Evolutionary conservation across 75 land plant species (phyloP).

Genomic region (Sequoia sempervirens): DNA sequence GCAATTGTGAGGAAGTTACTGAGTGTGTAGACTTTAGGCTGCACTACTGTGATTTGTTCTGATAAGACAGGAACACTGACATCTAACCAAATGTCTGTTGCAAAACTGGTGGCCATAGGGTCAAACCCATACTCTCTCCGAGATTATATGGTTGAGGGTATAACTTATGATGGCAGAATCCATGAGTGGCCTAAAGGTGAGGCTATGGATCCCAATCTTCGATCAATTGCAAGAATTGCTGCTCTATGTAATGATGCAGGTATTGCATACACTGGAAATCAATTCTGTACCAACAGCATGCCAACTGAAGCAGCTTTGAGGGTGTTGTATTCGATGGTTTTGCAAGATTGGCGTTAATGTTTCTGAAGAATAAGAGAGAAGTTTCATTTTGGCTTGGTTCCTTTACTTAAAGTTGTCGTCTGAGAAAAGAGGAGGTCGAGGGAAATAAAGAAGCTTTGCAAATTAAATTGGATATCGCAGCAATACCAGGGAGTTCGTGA

Average conservation of each 20-base stretch:
- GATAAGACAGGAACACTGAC: too few relatives aligned
- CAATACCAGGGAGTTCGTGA: too few relatives aligned
- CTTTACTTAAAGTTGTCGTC: too few relatives aligned
- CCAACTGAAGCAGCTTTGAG: conserved; percentile 80
- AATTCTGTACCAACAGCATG: conserved; percentile 53
- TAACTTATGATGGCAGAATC: conserved; percentile 61
- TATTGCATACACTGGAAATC: conserved; percentile 37
- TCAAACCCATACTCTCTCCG: conserved; percentile 14
- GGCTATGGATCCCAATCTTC: conserved; percentile 51
- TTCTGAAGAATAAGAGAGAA: too few relatives aligned
- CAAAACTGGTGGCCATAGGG: conserved; percentile 51
- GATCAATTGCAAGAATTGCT: conserved; percentile 51
- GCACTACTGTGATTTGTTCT: conserved; percentile 17
- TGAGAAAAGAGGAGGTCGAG: too few relatives aligned
- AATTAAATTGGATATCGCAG: too few relatives aligned
- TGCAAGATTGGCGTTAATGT: too few relatives aligned
- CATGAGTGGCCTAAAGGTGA: conserved; percentile 13
- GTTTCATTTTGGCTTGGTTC: too few relatives aligned
- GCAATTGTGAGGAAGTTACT: conserved; percentile 73
- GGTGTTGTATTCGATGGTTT: conserved; percentile 15
- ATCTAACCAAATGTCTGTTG: conserved; percentile 15
- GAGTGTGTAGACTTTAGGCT: conserved; percentile 73
- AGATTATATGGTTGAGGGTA: conserved; percentile 54
- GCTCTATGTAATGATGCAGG: conserved; percentile 72
- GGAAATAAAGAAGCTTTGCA: too few relatives aligned